Evolutionary conservation across 1,139 yeast species (phyloP).

Genomic region (Arxiozyma slooffiae): DNA sequence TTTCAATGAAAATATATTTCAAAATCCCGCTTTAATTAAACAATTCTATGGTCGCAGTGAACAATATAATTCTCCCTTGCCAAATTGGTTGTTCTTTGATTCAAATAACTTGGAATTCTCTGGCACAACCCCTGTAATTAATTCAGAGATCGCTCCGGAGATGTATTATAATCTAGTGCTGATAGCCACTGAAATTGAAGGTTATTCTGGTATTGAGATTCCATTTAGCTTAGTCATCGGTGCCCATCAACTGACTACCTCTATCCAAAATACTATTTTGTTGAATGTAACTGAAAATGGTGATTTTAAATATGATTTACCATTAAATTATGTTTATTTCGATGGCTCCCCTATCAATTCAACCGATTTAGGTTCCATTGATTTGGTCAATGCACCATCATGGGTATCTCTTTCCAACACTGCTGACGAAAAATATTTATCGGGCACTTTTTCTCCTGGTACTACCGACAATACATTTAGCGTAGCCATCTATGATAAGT

Average conservation of each 20-base stretch:
- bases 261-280: constrained; percentile 36
- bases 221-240: constrained; percentile 71
- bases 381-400: constrained; percentile 42
- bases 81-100: constrained; percentile 77
- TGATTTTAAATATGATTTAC: constrained; percentile 46
- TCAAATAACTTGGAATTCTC: constrained; percentile 53
- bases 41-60: constrained; percentile 78
- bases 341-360: constrained; percentile 45
- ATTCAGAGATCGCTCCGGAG: constrained; percentile 82
- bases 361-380: constrained; percentile 47
- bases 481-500: constrained; percentile 51
- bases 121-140: constrained; percentile 83
- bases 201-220: constrained; percentile 64
- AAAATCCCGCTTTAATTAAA: constrained; percentile 34
- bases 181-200: constrained; percentile 70
- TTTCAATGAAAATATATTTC: constrained; percentile 52
- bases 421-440: constrained; percentile 29
- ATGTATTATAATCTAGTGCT: constrained; percentile 59
- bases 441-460: constrained; percentile 51
- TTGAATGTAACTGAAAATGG: constrained; percentile 61
- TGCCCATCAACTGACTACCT: constrained; percentile 71
- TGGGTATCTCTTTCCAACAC: constrained; percentile 47
- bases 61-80: constrained; percentile 70
- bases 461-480: constrained; percentile 34
- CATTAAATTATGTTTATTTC: constrained; percentile 47